Percentiles rank a stretch among this genome's conserved stretches.
These are phyloP conservation scores for Botrytis galanthina DNA, from an alignment of 2,329 filamentous ascomycete species.

Conservation along the genomic window DNA sequence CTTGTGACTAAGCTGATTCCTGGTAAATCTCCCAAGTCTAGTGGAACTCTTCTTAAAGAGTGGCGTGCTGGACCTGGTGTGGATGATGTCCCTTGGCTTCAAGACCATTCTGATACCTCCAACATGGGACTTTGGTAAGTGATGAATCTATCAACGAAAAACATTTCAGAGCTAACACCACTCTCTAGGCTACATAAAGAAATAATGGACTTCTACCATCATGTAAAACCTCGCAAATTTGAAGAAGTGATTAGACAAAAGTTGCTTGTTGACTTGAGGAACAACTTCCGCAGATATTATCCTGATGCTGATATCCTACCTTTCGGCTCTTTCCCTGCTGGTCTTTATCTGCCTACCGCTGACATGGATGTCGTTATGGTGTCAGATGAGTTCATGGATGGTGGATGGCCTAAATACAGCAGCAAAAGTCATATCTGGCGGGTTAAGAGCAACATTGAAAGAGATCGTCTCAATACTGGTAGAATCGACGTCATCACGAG, in stretches of 20 bases:
- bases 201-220: slow-evolving; percentile 84
- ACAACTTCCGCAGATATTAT: slow-evolving; percentile 55
- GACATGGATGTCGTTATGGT: slow-evolving; percentile 94
- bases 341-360: slow-evolving; percentile 69
- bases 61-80: slow-evolving; percentile 42
- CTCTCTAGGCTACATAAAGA: slow-evolving; percentile 76
- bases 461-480: slow-evolving; percentile 55
- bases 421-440: slow-evolving; percentile 49
- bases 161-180: slow-evolving; percentile 23
- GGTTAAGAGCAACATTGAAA: slow-evolving; percentile 60
- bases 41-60: slow-evolving; percentile 41
- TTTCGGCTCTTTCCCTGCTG: slow-evolving; percentile 94
- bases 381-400: slow-evolving; percentile 55
- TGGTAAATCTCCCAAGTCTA: slow-evolving; percentile 26
- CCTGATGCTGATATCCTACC: slow-evolving; percentile 61
- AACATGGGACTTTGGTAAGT: slow-evolving; percentile 58
- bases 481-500: slow-evolving; percentile 66
- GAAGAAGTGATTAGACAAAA: slow-evolving; percentile 74
- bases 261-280: slow-evolving; percentile 67
- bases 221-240: slow-evolving; percentile 71
- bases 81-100: slow-evolving; percentile 61
- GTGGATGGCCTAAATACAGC: slow-evolving; percentile 46
- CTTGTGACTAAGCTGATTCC: slow-evolving; percentile 27
- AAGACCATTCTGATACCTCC: slow-evolving; percentile 53
- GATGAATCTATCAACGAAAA: slow-evolving; percentile 2